Base-by-base conservation (phyloP, 2,329 filamentous ascomycete species). In the Aspergillus phoenicis region DNA sequence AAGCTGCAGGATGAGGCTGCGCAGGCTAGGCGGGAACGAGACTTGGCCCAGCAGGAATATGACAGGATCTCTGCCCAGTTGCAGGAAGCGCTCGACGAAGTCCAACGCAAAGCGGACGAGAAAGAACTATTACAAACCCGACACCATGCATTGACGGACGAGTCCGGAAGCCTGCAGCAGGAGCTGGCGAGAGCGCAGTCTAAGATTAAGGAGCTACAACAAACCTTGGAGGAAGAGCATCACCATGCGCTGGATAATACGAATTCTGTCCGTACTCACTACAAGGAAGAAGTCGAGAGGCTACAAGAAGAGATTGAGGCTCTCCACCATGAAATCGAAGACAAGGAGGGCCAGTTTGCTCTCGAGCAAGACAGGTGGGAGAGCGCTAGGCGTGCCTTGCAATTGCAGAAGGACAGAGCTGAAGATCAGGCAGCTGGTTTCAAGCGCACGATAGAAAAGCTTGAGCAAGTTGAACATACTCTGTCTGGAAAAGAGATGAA, bases 341-440 rank as follows among this genome's bases (percentile, higher is more conserved):
- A 90, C 66, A 90, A 88, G 65, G 87, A 91, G 67, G 88, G 87
- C 52, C 81, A 89, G 39, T 88, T 89, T 75, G 87, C 88, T 61
- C 85, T 89, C 60, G 88, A 91, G 68, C 86, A 84, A 72, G 89
- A 91, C 64, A 87, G 87, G 68, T 92, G 89, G 89, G 87, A 90
- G 57, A 85, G 83, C 7, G 85, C 89, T 69, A 87, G 83, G 68
- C 84, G 86, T 36, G 84, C 83, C 43, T 77, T 93, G 1, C 85
- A 90, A 68, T 82, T 87, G 1, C 87, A 91, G 67, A 86, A 85
- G 57, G 83, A 87, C 52, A 84, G 84, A 59, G 87, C 87, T 0
- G 88, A 91, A 70, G 87, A 91, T 68, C 87, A 87, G 67, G 88
- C 87, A 3, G 78, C 80, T 10, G 86, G 87, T 8, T 83, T 91